Percentiles rank a stretch among this genome's conserved stretches.
Conservation (phyloP, 805 yeast species). For the Hanseniaspora occidentalis region DNA sequence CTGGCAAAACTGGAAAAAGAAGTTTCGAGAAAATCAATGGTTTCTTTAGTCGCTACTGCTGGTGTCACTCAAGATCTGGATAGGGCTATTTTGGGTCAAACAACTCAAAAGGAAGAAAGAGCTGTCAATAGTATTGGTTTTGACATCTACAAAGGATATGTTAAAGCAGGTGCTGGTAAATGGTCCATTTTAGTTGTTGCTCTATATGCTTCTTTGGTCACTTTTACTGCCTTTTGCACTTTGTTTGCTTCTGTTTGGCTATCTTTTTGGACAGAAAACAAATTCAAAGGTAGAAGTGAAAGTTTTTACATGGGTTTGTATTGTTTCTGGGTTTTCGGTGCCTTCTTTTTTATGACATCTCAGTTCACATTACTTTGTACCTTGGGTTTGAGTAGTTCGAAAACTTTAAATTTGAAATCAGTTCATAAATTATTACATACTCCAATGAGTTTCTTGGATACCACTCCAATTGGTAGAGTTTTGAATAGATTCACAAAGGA, state of each 20-base stretch:
- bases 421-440: conserved; percentile 50
- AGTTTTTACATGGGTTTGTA: conserved; percentile 65
- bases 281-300: conserved; percentile 32
- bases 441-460: conserved; percentile 73
- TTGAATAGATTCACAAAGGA: conserved; percentile 78
- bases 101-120: conserved; percentile 5
- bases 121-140: conserved; percentile 18
- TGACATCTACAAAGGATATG: conserved; percentile 22
- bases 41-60: conserved; percentile 4
- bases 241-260: conserved; percentile 62
- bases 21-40: conserved; percentile 11
- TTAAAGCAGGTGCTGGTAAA: conserved; percentile 22
- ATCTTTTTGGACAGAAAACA: conserved; percentile 61
- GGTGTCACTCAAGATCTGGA: conserved; percentile 6
- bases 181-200: conserved; percentile 1
- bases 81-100: conserved; percentile 13
- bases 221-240: conserved; percentile 32
- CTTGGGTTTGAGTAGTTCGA: conserved; percentile 42
- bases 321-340: conserved; percentile 44
- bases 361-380: conserved; percentile 38
- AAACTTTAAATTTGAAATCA: conserved; percentile 46
- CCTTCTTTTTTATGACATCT: conserved; percentile 30
- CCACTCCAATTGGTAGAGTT: conserved; percentile 79
- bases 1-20: conserved; percentile 12
- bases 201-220: conserved; percentile 5